These are phyloP conservation scores for Colletotrichum sp. DNA, from an alignment of 2,329 filamentous ascomycete species.

Conservation along the genomic window DNA sequence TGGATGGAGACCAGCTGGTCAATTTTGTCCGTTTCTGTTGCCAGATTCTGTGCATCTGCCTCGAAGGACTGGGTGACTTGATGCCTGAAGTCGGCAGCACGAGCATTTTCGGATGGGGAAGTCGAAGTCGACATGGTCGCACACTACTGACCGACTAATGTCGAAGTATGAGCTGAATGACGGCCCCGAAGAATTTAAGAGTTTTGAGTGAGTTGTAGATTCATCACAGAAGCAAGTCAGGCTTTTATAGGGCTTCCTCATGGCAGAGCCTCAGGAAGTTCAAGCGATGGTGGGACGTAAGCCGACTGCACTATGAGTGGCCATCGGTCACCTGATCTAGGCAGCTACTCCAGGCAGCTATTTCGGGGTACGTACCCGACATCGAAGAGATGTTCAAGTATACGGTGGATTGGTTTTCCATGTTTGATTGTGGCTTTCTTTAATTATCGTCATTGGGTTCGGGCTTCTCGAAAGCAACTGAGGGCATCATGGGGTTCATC, in stretches of 20 bases:
- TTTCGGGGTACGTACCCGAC: not conserved
- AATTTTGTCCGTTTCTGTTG: not conserved
- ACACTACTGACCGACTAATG: not conserved
- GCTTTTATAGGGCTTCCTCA: not conserved
- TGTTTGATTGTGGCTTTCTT: not conserved
- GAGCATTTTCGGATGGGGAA: not conserved
- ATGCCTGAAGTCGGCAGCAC: not conserved
- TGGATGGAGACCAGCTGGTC: not conserved
- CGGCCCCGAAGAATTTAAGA: not conserved
- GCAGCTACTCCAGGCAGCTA: not conserved
- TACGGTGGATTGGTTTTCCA: rapidly evolving
- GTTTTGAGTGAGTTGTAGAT: rapidly evolving
- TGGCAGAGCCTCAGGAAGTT: not conserved
- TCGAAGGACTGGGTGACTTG: not conserved
- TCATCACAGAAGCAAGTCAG: not conserved
- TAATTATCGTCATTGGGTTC: not conserved
- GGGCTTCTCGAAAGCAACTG: not conserved
- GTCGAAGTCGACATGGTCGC: not conserved
- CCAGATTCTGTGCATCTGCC: not conserved
- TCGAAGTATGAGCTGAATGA: rapidly evolving
- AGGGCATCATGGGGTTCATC: not conserved
- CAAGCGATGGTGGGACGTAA: not conserved
- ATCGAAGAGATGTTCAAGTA: not conserved
- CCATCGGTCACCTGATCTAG: not conserved
- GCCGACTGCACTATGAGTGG: not conserved